phyloP scores from a whole-genome alignment of 2,329 filamentous ascomycete genomes.

The Beauveria sp. region DNA sequence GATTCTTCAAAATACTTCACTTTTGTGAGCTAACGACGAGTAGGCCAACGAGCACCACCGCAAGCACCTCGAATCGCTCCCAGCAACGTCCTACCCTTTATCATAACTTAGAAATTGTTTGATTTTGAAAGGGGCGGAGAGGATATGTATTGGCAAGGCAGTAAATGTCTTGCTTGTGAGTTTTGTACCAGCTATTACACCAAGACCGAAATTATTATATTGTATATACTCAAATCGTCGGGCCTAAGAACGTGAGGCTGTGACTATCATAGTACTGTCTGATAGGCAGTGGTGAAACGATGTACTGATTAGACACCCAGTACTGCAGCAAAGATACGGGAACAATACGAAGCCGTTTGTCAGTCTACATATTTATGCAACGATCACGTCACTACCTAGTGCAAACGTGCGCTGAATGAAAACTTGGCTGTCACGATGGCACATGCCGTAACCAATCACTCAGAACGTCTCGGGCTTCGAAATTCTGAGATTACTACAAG shows the following conservation, averaged over 20 bases:
- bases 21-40: slow-evolving; percentile 9
- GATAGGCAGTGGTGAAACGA: too few species aligned
- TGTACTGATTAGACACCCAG: too few species aligned
- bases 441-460: too few species aligned
- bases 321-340: too few species aligned
- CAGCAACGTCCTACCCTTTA: slow-evolving; percentile 75
- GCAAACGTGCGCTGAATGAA: too few species aligned
- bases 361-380: too few species aligned
- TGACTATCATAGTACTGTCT: not conserved
- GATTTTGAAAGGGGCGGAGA: not conserved
- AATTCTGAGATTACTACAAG: too few species aligned
- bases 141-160: not conserved
- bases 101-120: slow-evolving; percentile 28
- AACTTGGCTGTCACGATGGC: too few species aligned
- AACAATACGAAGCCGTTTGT: too few species aligned
- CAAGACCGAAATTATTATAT: slow-evolving; percentile 3
- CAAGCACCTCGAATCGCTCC: slow-evolving; percentile 73
- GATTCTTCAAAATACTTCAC: not conserved
- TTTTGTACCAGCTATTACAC: slow-evolving; percentile 4
- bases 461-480: too few species aligned
- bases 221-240: slow-evolving; percentile 4
- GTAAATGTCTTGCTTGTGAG: not conserved
- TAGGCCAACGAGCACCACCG: slow-evolving; percentile 89
- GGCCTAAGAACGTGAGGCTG: not conserved
- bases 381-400: too few species aligned